phyloP scores from a whole-genome alignment of 2,329 filamentous ascomycete species.

The Dothidotthia symphoricarpi region DNA sequence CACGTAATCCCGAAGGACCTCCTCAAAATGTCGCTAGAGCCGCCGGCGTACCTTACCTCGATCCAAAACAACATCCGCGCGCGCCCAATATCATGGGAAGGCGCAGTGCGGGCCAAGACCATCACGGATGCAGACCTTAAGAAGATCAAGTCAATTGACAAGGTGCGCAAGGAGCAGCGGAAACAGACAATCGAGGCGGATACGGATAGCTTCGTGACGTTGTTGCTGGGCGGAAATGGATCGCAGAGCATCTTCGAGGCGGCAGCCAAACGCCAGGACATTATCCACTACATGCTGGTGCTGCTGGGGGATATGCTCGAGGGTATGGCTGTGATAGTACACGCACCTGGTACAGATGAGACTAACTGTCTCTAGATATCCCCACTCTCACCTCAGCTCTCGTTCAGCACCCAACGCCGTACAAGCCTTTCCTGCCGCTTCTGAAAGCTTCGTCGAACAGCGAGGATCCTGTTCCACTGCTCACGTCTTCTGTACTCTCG shows the following conservation, averaged over 20 bases:
- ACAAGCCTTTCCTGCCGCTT: slow-evolving; percentile 78
- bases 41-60: slow-evolving; percentile 81
- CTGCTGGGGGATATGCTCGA: slow-evolving; percentile 84
- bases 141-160: slow-evolving; percentile 95
- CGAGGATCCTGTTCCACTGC: slow-evolving; percentile 82
- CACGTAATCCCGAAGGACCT: slow-evolving; percentile 4
- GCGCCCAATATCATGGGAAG: slow-evolving; percentile 96
- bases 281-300: slow-evolving; percentile 93
- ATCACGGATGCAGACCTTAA: slow-evolving; percentile 91
- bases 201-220: slow-evolving; percentile 71
- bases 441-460: slow-evolving; percentile 79
- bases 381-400: slow-evolving; percentile 76
- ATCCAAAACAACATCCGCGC: slow-evolving; percentile 96
- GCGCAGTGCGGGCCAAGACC: slow-evolving; percentile 86
- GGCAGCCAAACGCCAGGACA: slow-evolving; percentile 80
- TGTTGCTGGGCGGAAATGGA: slow-evolving; percentile 70
- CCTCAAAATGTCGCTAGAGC: slow-evolving; percentile 79
- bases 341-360: neutral
- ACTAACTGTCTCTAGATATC: slow-evolving; percentile 59
- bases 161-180: slow-evolving; percentile 88
- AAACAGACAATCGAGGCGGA: slow-evolving; percentile 78
- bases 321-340: slow-evolving; percentile 52
- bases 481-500: slow-evolving; percentile 83
- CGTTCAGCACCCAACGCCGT: slow-evolving; percentile 66
- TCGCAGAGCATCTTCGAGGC: slow-evolving; percentile 74